Conservation (phyloP, 768 basidiomycete species). For the Boletus speciosus region DNA sequence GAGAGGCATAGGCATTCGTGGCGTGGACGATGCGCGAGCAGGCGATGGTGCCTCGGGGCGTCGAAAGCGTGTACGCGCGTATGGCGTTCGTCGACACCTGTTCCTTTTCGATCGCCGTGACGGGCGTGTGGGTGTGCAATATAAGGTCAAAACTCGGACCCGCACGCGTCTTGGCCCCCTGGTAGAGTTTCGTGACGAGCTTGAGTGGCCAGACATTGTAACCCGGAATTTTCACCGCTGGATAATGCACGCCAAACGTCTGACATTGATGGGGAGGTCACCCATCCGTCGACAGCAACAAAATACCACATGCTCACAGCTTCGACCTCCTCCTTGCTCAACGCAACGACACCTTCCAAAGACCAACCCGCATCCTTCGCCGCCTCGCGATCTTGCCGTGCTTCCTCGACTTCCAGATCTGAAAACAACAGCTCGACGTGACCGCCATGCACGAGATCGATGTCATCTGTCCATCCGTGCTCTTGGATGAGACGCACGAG, state of each 20-base stretch:
- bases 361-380: constrained; percentile 53
- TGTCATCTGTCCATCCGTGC: constrained; percentile 40
- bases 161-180: constrained; percentile 34
- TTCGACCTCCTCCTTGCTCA: constrained; percentile 45
- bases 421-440: constrained; percentile 51
- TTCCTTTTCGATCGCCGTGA: constrained; percentile 40
- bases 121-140: constrained; percentile 75
- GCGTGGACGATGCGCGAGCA: constrained; percentile 76
- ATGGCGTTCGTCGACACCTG: neutral
- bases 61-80: constrained; percentile 29
- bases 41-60: constrained; percentile 60
- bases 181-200: constrained; percentile 65
- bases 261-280: neutral
- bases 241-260: constrained; percentile 40
- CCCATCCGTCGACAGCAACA: too few species aligned
- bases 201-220: constrained; percentile 81
- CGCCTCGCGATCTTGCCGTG: constrained; percentile 45
- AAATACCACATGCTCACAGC: constrained; percentile 34
- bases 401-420: constrained; percentile 38
- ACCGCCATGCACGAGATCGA: constrained; percentile 62
- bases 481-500: constrained; percentile 49
- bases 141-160: constrained; percentile 38
- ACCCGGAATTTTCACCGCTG: constrained; percentile 49
- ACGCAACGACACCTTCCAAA: constrained; percentile 42
- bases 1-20: constrained; percentile 79